Evolutionary conservation across 768 basidiomycete species (phyloP), one percentile per base, ranked within the genome.

Genomic region (Russula olivacea): DNA sequence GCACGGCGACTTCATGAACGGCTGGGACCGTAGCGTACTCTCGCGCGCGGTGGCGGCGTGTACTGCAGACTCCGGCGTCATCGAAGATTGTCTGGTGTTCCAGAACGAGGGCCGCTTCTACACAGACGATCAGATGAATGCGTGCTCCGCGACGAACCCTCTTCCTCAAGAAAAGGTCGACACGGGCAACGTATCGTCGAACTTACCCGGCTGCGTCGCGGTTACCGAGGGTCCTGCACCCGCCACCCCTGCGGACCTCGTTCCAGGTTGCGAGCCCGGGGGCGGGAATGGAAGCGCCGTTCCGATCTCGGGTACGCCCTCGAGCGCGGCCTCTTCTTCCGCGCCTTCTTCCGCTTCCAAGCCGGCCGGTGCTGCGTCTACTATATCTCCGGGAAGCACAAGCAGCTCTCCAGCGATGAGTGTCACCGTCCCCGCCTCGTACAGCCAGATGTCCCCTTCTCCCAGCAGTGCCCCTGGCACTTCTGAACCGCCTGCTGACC

Each of bases 21-120:
- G 80, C 6, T 81, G 80, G 80, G 72, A 78, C 55, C 56, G 65
- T 0, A 70, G 64, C n/a, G 69, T 78, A 14, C 75, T 82, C n/a
- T 68, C 69, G 54, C 63, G 62, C 14, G 80, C 78, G 7, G 66
- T 81, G 43, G 68, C 74, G 34, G 49, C 62, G 4, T 76, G 75
- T 50, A 72, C 64, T 8, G 48, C n/a, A 32, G 3, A 1, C 8
- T 63, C 61, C 15, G 64, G 64, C 19, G 55, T 53, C 14, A 53
- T 65, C 23, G 55, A 65, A n/a, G 50, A 63, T 17, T 65, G 64
- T 8, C 6, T 21, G 0, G 64, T 65, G 5, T 65, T 65, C 43
- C 0, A 32, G 4, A 34, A 63, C 36, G 64, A 53, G 36, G 15
- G 15, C 10, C 64, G 55, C 25, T 40, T 65, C 47, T 10, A 11